A percentile compares a stretch with the other conserved stretches of the same genome.
These are phyloP conservation scores for Lasiosphaeria ovina DNA, from an alignment of 495 filamentous ascomycete species.

Conservation along the genomic window DNA sequence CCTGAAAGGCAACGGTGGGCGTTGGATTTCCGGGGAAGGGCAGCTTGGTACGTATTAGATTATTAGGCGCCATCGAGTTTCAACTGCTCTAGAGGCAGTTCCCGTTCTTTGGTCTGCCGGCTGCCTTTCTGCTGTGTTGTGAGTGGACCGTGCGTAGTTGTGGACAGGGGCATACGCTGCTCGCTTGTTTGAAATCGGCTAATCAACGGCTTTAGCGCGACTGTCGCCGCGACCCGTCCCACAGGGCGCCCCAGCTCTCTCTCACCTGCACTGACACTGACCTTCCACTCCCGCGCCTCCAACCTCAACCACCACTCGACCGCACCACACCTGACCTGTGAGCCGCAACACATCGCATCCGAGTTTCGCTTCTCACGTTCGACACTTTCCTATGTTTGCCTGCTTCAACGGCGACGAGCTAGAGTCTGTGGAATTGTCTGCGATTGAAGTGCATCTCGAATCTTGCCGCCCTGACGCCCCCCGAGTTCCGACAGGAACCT, in stretches of 20 bases:
- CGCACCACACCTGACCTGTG: not conserved
- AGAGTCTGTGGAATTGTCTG: not conserved
- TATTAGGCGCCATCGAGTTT: constrained; percentile 27
- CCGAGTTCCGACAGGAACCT: not conserved
- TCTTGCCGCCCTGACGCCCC: not conserved
- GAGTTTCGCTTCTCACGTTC: not conserved
- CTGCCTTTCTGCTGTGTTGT: too few relatives aligned
- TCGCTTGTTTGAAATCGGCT: constrained; percentile 23
- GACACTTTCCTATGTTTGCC: not conserved
- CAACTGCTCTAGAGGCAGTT: constrained; percentile 21
- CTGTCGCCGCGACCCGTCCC: constrained; percentile 13
- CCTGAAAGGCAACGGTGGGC: too few relatives aligned
- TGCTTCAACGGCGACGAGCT: not conserved
- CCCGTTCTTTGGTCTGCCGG: not conserved
- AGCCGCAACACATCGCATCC: not conserved
- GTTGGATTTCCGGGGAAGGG: too few relatives aligned
- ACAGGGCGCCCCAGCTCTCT: constrained; percentile 6
- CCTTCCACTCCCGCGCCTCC: not conserved
- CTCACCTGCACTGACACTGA: constrained; percentile 16
- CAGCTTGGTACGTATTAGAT: too few relatives aligned
- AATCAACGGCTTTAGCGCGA: constrained; percentile 33
- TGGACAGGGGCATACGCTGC: constrained; percentile 9
- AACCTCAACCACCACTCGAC: constrained; percentile 14
- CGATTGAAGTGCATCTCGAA: constrained; percentile 6
- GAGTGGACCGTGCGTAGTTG: constrained; percentile 25